A percentile compares a stretch with the other conserved stretches of the same genome.
Evolutionary conservation across 2,329 filamentous ascomycete species (phyloP).

Genomic region (Nannizziopsis arthrosporioides): DNA sequence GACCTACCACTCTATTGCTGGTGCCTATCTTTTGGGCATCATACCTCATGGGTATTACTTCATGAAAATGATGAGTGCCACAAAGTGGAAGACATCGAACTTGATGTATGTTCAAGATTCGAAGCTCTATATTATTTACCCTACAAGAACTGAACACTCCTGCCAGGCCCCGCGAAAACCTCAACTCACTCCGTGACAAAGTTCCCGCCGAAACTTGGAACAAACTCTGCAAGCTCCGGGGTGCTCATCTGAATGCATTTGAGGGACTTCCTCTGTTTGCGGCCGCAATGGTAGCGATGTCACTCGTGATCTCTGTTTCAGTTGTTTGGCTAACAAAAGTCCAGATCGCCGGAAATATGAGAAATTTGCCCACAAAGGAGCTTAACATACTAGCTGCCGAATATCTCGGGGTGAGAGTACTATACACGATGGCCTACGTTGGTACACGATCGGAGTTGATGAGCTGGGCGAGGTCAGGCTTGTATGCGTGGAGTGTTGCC

Average conservation of each 20-base stretch:
- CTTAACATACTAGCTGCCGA: constrained; percentile 25
- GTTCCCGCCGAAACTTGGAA: constrained; percentile 18
- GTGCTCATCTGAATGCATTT: constrained; percentile 28
- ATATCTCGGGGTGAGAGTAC: constrained; percentile 23
- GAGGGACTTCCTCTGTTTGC: constrained; percentile 28
- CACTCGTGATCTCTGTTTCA: not conserved
- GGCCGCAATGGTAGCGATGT: constrained; percentile 23
- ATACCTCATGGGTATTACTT: constrained; percentile 24
- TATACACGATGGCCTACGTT: constrained; percentile 28
- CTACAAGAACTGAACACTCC: not conserved
- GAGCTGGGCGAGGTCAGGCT: constrained; percentile 25
- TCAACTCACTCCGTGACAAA: constrained; percentile 21
- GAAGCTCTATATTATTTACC: not conserved
- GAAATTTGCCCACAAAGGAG: constrained; percentile 22
- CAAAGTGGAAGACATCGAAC: constrained; percentile 23
- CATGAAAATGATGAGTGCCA: constrained; percentile 23
- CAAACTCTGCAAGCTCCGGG: constrained; percentile 21
- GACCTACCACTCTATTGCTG: constrained; percentile 24
- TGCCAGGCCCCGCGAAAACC: constrained; percentile 24
- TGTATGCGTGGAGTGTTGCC: constrained; percentile 26
- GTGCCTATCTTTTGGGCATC: constrained; percentile 23
- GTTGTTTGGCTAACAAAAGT: not conserved
- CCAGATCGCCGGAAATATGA: constrained; percentile 25
- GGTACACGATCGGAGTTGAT: constrained; percentile 22
- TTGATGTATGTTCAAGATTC: constrained; percentile 16